Evolutionary conservation across 495 filamentous ascomycete species (phyloP).

Genomic region (Hypoxylon lenormandii): DNA sequence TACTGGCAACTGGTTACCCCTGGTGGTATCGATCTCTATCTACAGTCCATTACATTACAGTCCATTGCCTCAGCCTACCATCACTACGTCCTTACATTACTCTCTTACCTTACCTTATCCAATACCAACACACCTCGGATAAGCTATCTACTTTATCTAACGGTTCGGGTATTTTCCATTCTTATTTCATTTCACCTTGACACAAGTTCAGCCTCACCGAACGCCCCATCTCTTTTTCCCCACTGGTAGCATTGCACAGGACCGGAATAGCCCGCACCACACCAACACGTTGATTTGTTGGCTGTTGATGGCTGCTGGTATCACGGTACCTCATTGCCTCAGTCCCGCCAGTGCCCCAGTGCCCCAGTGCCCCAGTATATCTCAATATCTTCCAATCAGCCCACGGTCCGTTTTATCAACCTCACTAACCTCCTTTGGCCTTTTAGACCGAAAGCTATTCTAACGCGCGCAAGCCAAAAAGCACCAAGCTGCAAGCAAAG

Average conservation of each 20-base stretch:
- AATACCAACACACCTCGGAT: neutral
- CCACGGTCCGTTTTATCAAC: conserved; percentile 10
- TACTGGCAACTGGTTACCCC: too few species aligned
- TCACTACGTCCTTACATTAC: too few species aligned
- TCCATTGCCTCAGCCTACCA: too few species aligned
- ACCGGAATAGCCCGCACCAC: conserved; percentile 38
- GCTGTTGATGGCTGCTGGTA: neutral
- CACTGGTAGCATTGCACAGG: conserved; percentile 37
- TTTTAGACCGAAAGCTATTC: conserved; percentile 35
- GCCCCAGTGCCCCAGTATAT: neutral
- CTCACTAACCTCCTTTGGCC: conserved; percentile 36
- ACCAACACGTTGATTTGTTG: conserved; percentile 24
- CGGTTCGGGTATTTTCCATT: neutral
- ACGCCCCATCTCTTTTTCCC: conserved; percentile 15
- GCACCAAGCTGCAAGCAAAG: neutral
- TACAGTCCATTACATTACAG: too few species aligned
- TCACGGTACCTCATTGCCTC: neutral
- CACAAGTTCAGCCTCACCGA: conserved; percentile 29
- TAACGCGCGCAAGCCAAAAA: conserved; percentile 1
- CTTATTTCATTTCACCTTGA: conserved; percentile 26
- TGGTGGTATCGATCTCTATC: too few species aligned
- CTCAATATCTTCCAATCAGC: neutral
- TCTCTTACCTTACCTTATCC: neutral
- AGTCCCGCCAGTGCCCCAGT: conserved; percentile 1
- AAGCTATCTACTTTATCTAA: neutral